Conservation (phyloP, 2,329 filamentous ascomycete genomes). For the Neofusicoccum cordaticola region DNA sequence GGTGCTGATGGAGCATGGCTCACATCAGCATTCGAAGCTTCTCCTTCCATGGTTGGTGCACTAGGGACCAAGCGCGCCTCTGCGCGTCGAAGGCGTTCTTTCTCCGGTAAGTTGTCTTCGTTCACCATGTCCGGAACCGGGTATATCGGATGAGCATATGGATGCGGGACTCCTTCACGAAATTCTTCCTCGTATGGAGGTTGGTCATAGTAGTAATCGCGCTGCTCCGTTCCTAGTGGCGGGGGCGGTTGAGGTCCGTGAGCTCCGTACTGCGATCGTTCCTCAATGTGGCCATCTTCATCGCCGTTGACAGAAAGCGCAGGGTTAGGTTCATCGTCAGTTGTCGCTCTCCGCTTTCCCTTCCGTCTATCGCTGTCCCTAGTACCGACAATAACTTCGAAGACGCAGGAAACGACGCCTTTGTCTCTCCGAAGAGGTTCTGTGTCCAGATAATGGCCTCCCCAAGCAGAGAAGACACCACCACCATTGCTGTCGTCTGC, state of each 20-base stretch:
- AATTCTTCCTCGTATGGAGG: constrained; percentile 11
- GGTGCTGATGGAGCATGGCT: constrained; percentile 36
- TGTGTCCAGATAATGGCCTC: constrained; percentile 78
- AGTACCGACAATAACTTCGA: constrained; percentile 86
- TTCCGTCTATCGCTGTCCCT: constrained; percentile 64
- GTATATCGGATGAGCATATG: constrained; percentile 11
- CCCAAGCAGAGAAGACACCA: constrained; percentile 53
- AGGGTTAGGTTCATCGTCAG: constrained; percentile 16
- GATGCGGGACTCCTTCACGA: constrained; percentile 17
- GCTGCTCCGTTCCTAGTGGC: constrained; percentile 7
- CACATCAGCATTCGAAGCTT: constrained; percentile 40
- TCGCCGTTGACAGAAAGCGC: not conserved
- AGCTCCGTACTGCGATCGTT: constrained; percentile 15
- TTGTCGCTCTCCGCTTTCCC: constrained; percentile 42
- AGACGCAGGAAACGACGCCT: constrained; percentile 81
- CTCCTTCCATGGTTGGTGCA: constrained; percentile 59
- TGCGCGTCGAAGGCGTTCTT: constrained; percentile 73
- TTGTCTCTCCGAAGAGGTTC: constrained; percentile 83
- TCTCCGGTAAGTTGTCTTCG: constrained; percentile 70
- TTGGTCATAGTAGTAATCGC: constrained; percentile 28
- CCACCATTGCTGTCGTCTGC: constrained; percentile 38
- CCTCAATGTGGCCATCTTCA: not conserved
- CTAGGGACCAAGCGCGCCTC: constrained; percentile 81
- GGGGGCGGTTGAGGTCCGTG: not conserved
- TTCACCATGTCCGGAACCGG: constrained; percentile 12